Evolutionary conservation across 2,329 filamentous ascomycete genomes (phyloP).

Genomic region (Aotearoamyces nothofagi): DNA sequence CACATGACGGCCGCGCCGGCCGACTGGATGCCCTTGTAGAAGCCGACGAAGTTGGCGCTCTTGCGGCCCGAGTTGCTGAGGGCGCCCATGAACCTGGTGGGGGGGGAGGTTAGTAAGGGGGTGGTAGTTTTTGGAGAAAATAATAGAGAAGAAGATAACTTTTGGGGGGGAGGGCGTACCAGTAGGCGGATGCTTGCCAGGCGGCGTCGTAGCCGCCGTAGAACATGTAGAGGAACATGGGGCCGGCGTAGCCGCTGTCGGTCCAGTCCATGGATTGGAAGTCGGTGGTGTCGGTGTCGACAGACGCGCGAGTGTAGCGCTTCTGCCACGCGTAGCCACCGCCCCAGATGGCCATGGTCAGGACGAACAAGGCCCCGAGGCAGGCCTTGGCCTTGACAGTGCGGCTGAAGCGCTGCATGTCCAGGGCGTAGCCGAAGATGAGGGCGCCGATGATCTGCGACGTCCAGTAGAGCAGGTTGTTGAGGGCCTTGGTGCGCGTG

Average conservation of each 20-base stretch:
- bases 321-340: conserved; percentile 67
- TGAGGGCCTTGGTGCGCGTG: conserved; percentile 60
- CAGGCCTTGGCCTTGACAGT: conserved; percentile 50
- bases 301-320: conserved; percentile 19
- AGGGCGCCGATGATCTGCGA: conserved; percentile 66
- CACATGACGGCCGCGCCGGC: conserved; percentile 66
- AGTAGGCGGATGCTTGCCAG: conserved; percentile 87
- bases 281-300: conserved; percentile 2
- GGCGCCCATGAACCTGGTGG: conserved; percentile 71
- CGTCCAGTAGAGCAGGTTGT: conserved; percentile 65
- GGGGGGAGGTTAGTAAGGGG: conserved; percentile 4
- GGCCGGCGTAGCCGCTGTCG: conserved; percentile 52
- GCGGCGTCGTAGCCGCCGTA: conserved; percentile 81
- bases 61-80: conserved; percentile 87
- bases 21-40: conserved; percentile 86
- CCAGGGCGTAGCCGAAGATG: conserved; percentile 57
- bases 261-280: conserved; percentile 42
- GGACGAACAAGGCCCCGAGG: conserved; percentile 42
- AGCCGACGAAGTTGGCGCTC: conserved; percentile 80
- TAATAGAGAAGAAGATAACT: neutral
- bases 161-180: conserved; percentile 30
- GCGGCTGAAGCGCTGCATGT: conserved; percentile 42
- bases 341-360: conserved; percentile 72
- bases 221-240: conserved; percentile 82
- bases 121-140: no score